Evolutionary conservation across 805 yeast genomes (phyloP).

Genomic region (Saturnispora bothae): DNA sequence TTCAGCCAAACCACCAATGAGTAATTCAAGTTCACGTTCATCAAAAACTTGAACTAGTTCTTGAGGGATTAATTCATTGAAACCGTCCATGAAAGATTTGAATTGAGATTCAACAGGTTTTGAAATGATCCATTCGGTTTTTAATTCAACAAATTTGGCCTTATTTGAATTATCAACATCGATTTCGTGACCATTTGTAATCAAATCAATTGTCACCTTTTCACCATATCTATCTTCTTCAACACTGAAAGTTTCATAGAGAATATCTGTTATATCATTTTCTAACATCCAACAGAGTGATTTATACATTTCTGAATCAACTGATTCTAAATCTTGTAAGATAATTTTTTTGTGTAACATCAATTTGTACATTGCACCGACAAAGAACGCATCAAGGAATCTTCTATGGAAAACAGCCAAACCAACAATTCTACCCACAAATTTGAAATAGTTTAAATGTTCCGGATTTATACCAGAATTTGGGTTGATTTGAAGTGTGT

Average conservation of each 20-base stretch:
- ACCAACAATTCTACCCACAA: constrained; percentile 97
- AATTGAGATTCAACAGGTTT: constrained; percentile 93
- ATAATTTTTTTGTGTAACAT: constrained; percentile 91
- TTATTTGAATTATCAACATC: constrained; percentile 93
- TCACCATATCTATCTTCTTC: constrained; percentile 94
- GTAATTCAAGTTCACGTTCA: constrained; percentile 91
- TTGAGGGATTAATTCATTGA: constrained; percentile 94
- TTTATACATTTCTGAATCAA: constrained; percentile 92
- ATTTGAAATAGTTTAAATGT: constrained; percentile 94
- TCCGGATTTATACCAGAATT: constrained; percentile 96
- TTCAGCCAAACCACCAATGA: constrained; percentile 97
- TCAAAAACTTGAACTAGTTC: constrained; percentile 94
- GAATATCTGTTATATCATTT: constrained; percentile 79
- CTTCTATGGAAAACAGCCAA: constrained; percentile 97
- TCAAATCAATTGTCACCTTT: constrained; percentile 78
- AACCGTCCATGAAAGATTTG: constrained; percentile 92
- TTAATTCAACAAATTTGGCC: constrained; percentile 87
- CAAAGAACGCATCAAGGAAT: constrained; percentile 95
- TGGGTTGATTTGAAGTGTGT: constrained; percentile 95
- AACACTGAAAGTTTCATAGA: constrained; percentile 78
- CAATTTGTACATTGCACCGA: constrained; percentile 97
- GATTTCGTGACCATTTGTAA: constrained; percentile 76
- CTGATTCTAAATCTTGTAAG: constrained; percentile 96
- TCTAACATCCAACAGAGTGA: constrained; percentile 94
- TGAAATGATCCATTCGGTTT: constrained; percentile 92